Conservation (phyloP, 768 basidiomycete species). For the Lentinula guzmanii region DNA sequence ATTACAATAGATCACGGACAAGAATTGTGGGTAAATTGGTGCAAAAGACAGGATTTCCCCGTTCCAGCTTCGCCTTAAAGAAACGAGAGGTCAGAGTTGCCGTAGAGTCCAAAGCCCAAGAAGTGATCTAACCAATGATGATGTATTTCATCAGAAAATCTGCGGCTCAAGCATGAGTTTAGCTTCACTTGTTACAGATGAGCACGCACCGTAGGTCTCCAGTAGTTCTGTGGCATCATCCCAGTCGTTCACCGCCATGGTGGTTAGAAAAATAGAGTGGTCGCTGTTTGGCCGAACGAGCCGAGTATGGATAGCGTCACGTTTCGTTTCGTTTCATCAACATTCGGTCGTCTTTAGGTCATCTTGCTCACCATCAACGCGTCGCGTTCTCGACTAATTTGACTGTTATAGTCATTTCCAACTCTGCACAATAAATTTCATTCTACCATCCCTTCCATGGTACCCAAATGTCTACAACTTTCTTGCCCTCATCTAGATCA, state of each 20-base stretch:
- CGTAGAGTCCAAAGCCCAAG: slow-evolving; percentile 6
- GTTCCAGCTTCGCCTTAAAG: slow-evolving; percentile 87
- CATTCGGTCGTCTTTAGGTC: too few relatives aligned
- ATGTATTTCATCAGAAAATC: slow-evolving; percentile 99
- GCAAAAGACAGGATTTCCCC: slow-evolving; percentile 94
- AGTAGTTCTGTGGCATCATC: slow-evolving; percentile 88
- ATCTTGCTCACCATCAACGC: background rate
- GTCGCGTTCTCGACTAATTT: background rate
- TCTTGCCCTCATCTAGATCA: slow-evolving; percentile 36
- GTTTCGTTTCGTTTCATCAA: slow-evolving; percentile 5
- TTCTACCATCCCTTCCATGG: slow-evolving; percentile 87
- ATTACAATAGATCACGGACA: slow-evolving; percentile 49
- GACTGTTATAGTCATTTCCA: background rate
- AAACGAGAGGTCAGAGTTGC: slow-evolving; percentile 3
- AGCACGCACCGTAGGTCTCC: slow-evolving; percentile 80
- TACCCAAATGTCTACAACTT: slow-evolving; percentile 80
- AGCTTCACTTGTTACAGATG: background rate
- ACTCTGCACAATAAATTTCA: background rate
- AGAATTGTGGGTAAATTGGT: slow-evolving; percentile 93
- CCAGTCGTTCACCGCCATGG: slow-evolving; percentile 61
- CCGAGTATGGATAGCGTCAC: slow-evolving; percentile 1
- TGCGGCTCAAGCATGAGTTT: slow-evolving; percentile 25
- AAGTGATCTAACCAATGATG: slow-evolving; percentile 66
- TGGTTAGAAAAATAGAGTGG: background rate
- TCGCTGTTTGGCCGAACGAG: background rate